A percentile compares a stretch with the other conserved stretches of the same genome.
These are phyloP conservation scores for Penicillium sp. DNA, from an alignment of 2,329 filamentous ascomycete genomes.

Conservation along the genomic window DNA sequence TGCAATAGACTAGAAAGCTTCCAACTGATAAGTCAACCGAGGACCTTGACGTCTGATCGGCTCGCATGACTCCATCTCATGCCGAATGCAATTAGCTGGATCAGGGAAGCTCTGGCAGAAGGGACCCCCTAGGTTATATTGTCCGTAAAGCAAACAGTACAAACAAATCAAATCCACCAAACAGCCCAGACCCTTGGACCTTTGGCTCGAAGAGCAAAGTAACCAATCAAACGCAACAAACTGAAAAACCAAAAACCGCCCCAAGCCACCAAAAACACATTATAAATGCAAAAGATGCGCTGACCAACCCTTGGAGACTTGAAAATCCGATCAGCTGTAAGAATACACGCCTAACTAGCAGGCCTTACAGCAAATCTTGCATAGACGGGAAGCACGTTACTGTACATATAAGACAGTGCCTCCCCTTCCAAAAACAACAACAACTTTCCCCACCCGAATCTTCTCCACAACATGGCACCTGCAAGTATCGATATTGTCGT, in stretches of 20 bases:
- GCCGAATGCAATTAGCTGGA: no score
- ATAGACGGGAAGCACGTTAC: background rate
- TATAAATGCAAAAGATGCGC: background rate
- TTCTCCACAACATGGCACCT: constrained; percentile 17
- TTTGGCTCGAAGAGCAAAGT: background rate
- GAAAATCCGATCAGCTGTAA: no score
- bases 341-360: background rate
- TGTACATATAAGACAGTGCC: constrained; percentile 10
- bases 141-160: background rate
- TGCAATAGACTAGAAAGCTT: no score
- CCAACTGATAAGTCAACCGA: no score
- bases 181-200: background rate
- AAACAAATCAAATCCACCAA: background rate
- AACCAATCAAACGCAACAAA: background rate
- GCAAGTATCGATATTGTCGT: constrained; percentile 30
- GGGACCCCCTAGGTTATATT: no score
- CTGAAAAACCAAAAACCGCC: background rate
- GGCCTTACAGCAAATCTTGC: background rate
- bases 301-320: background rate
- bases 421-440: constrained; percentile 1
- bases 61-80: no score
- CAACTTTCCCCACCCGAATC: background rate
- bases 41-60: no score
- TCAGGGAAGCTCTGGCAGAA: no score
- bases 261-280: background rate